phyloP scores from a whole-genome alignment of 805 yeast genomes.

The Priceomyces castillae region DNA sequence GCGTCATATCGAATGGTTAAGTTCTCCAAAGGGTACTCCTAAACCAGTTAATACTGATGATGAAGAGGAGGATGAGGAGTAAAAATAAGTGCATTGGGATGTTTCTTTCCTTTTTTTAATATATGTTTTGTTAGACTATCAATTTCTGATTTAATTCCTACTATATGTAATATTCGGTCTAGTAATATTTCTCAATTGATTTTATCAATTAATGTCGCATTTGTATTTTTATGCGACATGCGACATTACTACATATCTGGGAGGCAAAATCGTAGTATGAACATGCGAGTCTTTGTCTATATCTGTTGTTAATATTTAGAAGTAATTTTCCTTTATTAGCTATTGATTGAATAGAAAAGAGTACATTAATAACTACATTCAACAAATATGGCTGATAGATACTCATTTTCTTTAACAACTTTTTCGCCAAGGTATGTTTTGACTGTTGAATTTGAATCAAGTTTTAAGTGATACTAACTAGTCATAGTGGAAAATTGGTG shows the following conservation, averaged over 20 bases:
- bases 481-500: constrained; percentile 83
- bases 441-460: background rate
- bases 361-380: background rate
- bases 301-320: background rate
- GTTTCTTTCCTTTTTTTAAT: too few relatives aligned
- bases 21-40: constrained; percentile 97
- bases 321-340: background rate
- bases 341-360: background rate
- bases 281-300: background rate
- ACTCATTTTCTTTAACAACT: constrained; percentile 94
- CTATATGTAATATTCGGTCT: background rate
- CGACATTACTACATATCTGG: constrained; percentile 1
- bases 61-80: constrained; percentile 65
- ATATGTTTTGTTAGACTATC: constrained; percentile 1
- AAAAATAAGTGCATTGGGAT: too few relatives aligned
- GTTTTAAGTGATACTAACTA: constrained; percentile 18
- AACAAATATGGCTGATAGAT: constrained; percentile 87
- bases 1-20: constrained; percentile 92
- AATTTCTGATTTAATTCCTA: background rate
- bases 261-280: constrained; percentile 1
- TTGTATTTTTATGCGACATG: background rate
- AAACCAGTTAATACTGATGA: constrained; percentile 92
- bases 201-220: constrained; percentile 1
- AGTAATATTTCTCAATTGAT: too few relatives aligned
- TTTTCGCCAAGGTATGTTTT: constrained; percentile 86